Evolutionary conservation across 768 basidiomycete species (phyloP), one percentile per base, ranked within the genome.

Genomic region (Phanerochaete carnosa): DNA sequence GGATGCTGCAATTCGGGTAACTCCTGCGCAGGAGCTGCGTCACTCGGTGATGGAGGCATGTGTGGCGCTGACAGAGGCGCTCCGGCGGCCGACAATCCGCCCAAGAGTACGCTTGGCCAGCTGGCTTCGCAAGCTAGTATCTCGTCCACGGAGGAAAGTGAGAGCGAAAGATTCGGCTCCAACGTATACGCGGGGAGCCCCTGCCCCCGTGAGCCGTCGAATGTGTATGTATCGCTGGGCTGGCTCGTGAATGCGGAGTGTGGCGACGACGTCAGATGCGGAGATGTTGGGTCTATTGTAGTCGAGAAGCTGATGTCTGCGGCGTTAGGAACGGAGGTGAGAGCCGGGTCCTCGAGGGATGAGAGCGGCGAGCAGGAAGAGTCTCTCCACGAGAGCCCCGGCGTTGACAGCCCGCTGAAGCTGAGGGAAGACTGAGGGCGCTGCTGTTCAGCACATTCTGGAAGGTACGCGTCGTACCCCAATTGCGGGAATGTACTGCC

Each of bases 1-100:
- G 62, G 62, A 53, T 60, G 59, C 30, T 63, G 62, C 47, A 63
- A 15, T 19, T 57, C 57, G 45, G 58, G 62, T 50, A 57, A 26
- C 39, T 43, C 11, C 39, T 19, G 39, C 19, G 39, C 8, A 4
- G 8, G 11, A 4, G 8, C 39, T 19, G 39, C 39, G 8, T 43
- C 8, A 19, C 8, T 7, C 33, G 16, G 39, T 19, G 39, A 43
- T 19, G 6, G 39, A 7, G 39, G 39, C 39, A 19, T 43, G 39
- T 43, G 39, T 43, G 39, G 39, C 39, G 33, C 33, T 7, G 33
- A 13, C 33, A 19, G 39, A 8, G 19, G 16, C 39, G 39, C 39
- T 19, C 4, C 39, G 39, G 39, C 8, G 8, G 11, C 39, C 39
- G 39, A 19, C 19, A 19, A 19, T 19, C 19, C 39, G 11, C 19